Base-by-base conservation (phyloP, 2,329 filamentous ascomycete genomes). In the Penicillium janthinellum region DNA sequence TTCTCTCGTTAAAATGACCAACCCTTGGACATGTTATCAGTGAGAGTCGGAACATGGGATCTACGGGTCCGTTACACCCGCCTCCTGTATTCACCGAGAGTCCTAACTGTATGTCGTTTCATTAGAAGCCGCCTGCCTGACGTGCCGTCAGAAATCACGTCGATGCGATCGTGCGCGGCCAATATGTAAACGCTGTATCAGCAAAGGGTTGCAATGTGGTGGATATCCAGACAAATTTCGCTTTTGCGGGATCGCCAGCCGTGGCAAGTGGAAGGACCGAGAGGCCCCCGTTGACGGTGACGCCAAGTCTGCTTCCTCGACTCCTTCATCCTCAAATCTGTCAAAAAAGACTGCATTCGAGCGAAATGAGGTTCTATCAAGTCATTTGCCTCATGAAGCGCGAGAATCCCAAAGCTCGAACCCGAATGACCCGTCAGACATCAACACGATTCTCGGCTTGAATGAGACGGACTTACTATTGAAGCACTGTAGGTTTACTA, bases 71-170 rank as follows among this genome's bases (percentile, higher is more conserved):
- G 17, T 35, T 10, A 25, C 25, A 44, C 20, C 20, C 25, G 8
- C 39, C 31, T 17, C 41, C 17, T 31, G 11, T 20, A 31, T 11
- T 15, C 15, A 14, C 6, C 31, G 11, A 25, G 31, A 10, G 34
- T 42, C 17, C 41, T 54, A 6, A 47, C 31, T 45, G 14, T 22
- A 15, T n/a, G 7, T 47, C 7, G 2, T 47, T n/a, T 7, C 7
- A 1, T 7, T 7, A 73, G 72, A 67, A 49, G 68, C 72, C 22
- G 71, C 72, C 44, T 74, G 72, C 57, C 57, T 70, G 58, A 74
- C 72, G 57, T 74, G 72, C 54, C 67, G 71, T 58, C 67, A 73
- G 57, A 74, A 74, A 56, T 73, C 69, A 44, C 70, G 71, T 17
- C 67, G 66, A 61, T 74, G 72, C 52, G 71, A 74, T 54, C 71